Percentiles rank a stretch among this genome's conserved stretches.
phyloP scores from a whole-genome alignment of 805 yeast genomes.

The Yarrowia divulgata region DNA sequence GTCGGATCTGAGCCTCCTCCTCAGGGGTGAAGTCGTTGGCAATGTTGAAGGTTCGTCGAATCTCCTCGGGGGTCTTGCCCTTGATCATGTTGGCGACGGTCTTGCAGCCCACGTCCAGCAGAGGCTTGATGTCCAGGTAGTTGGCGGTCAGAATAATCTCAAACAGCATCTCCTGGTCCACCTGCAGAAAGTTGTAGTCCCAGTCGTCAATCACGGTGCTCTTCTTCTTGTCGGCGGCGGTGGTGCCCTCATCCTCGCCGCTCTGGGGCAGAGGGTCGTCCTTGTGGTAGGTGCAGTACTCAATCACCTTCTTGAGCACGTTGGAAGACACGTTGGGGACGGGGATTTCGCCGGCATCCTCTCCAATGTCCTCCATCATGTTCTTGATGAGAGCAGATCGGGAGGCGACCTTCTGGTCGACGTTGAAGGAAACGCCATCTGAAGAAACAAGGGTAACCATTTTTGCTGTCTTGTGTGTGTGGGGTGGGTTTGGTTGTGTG shows the following conservation, averaged over 20 bases:
- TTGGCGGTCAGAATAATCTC: conserved; percentile 59
- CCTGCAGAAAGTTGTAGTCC: conserved; percentile 93
- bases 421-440: conserved; percentile 63
- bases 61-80: conserved; percentile 57
- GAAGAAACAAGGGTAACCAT: conserved; percentile 65
- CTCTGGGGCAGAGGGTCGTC: conserved; percentile 69
- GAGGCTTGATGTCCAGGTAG: conserved; percentile 56
- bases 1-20: conserved; percentile 57
- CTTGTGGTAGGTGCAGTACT: conserved; percentile 96
- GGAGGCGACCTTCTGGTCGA: conserved; percentile 74
- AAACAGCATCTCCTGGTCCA: conserved; percentile 71
- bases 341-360: conserved; percentile 76
- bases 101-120: conserved; percentile 58
- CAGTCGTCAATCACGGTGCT: conserved; percentile 91
- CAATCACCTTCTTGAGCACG: conserved; percentile 83
- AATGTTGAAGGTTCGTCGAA: conserved; percentile 56
- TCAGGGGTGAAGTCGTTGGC: conserved; percentile 58
- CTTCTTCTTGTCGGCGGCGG: conserved; percentile 64
- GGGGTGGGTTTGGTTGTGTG: neutral
- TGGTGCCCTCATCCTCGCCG: conserved; percentile 63
- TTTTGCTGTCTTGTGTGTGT: neutral
- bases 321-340: conserved; percentile 84
- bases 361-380: conserved; percentile 69
- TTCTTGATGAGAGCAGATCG: conserved; percentile 85
- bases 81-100: conserved; percentile 59